Percentiles rank a stretch among this genome's conserved stretches.
These are phyloP conservation scores for Coccomyxa subellipsoidea DNA, from an alignment of 163 green algal species.

Conservation along the genomic window DNA sequence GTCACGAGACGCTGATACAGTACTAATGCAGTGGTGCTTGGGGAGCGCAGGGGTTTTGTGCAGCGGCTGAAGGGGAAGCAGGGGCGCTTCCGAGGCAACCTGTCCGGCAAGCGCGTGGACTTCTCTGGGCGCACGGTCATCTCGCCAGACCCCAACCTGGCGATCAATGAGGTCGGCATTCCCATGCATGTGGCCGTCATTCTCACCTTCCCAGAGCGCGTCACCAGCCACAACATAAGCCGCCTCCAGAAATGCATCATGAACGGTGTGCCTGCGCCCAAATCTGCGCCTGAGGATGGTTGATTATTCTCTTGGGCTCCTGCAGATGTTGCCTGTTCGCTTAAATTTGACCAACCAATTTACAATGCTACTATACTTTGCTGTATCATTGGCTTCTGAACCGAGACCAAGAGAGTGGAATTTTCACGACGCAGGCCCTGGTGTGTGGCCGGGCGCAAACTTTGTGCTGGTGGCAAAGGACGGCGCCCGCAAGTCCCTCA, in stretches of 20 bases:
- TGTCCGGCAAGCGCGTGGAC: conserved; percentile 96
- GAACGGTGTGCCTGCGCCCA: conserved; percentile 64
- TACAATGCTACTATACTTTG: too few relatives aligned
- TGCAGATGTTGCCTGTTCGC: too few relatives aligned
- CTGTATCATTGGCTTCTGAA: too few relatives aligned
- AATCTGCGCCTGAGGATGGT: too few relatives aligned
- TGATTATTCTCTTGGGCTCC: too few relatives aligned
- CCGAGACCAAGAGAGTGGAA: not conserved
- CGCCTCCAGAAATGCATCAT: conserved; percentile 80
- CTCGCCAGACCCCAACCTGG: conserved; percentile 96
- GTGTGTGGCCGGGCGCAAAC: conserved; percentile 85
- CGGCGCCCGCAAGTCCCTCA: conserved; percentile 62
- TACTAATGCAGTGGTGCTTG: too few relatives aligned
- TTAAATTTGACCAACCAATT: too few relatives aligned
- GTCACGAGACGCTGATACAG: too few relatives aligned
- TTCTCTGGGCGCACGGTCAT: conserved; percentile 98
- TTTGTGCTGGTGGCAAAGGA: conserved; percentile 69
- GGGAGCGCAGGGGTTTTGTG: conserved; percentile 84
- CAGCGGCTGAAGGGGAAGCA: conserved; percentile 99
- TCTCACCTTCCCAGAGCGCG: conserved; percentile 94
- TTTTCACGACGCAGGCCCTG: conserved; percentile 38
- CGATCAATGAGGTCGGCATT: conserved; percentile 88
- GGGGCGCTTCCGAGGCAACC: conserved; percentile 96
- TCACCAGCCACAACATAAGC: conserved; percentile 89
- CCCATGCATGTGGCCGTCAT: conserved; percentile 85